These are phyloP conservation scores for Orbilia oligospora DNA, from an alignment of 2,329 filamentous ascomycete genomes.

Conservation along the genomic window DNA sequence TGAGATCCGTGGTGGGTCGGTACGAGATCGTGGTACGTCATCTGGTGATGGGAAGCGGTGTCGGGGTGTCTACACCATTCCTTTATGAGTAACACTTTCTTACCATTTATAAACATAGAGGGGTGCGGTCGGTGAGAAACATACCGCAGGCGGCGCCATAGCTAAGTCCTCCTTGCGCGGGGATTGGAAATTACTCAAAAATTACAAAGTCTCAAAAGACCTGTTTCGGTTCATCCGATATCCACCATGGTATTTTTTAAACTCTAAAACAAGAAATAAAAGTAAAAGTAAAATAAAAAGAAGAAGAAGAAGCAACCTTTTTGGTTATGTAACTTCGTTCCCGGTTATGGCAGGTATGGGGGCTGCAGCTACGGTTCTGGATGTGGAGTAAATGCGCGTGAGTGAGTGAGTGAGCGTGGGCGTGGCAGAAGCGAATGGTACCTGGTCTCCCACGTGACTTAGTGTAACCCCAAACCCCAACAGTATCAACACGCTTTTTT, in stretches of 20 bases:
- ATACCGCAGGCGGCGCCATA: conserved; percentile 44
- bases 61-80: conserved; percentile 41
- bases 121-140: not conserved
- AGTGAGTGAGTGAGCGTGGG: too few species aligned
- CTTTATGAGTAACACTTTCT: not conserved
- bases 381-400: too few species aligned
- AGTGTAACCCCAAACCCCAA: not conserved
- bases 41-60: conserved; percentile 57
- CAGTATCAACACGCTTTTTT: not conserved
- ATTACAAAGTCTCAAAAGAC: not conserved
- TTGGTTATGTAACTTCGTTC: too few species aligned
- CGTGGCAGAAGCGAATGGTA: not conserved
- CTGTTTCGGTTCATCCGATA: not conserved
- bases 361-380: too few species aligned
- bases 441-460: not conserved
- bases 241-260: not conserved
- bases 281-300: not conserved
- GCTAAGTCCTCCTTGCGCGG: too few species aligned
- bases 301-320: not conserved
- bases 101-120: not conserved
- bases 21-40: conserved; percentile 27
- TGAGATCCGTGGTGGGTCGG: conserved; percentile 14
- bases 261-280: not conserved
- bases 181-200: not conserved
- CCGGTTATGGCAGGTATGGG: too few species aligned